Conservation (phyloP, 2,329 filamentous ascomycete genomes). For the Aspergillus piperis region DNA sequence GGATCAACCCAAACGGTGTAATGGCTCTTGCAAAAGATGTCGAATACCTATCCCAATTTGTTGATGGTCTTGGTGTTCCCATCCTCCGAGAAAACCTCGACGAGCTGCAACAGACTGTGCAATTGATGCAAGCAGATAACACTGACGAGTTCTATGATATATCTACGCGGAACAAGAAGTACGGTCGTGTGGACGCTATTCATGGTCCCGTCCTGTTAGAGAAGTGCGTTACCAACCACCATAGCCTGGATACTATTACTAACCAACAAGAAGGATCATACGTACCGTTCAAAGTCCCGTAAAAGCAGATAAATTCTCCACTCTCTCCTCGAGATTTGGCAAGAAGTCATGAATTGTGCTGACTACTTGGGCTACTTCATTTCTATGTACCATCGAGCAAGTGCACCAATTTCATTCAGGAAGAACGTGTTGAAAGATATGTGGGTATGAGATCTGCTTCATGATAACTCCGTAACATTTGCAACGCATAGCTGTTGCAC, state of each 20-base stretch:
- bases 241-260: conserved; percentile 14
- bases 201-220: conserved; percentile 88
- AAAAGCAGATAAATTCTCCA: conserved; percentile 65
- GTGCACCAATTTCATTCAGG: not conserved
- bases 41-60: conserved; percentile 79
- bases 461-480: not conserved
- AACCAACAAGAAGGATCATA: conserved; percentile 57
- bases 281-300: conserved; percentile 61
- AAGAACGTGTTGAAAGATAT: not conserved
- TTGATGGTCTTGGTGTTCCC: conserved; percentile 81
- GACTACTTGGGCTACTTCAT: not conserved
- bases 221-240: conserved; percentile 61
- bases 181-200: conserved; percentile 85
- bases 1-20: conserved; percentile 86
- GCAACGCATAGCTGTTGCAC: not conserved
- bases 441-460: not conserved
- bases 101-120: conserved; percentile 89
- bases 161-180: conserved; percentile 85
- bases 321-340: conserved; percentile 74
- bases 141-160: conserved; percentile 98
- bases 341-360: conserved; percentile 49
- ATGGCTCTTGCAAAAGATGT: conserved; percentile 80
- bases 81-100: conserved; percentile 87
- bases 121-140: conserved; percentile 81
- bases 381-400: not conserved